phyloP scores from a whole-genome alignment of 208 protist species.

The Trypanosoma melophagium region DNA sequence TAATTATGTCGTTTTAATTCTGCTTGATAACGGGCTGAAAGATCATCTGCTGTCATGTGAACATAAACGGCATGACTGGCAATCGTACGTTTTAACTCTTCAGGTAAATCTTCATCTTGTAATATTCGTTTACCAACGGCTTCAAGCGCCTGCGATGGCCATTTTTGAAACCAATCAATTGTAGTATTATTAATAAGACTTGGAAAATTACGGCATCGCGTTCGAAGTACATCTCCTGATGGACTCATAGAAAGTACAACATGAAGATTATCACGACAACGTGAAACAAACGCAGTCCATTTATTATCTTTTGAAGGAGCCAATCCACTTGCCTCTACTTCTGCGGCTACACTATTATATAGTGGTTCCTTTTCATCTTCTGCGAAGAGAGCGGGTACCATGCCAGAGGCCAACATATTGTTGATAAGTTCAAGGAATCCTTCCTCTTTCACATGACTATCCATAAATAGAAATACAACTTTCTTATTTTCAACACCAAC shows the following conservation, averaged over 20 bases:
- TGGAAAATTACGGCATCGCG: conserved; percentile 97
- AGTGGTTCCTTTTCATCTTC: conserved; percentile 97
- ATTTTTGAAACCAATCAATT: conserved; percentile 99
- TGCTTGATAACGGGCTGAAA: conserved; percentile 86
- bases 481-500: conserved; percentile 91
- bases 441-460: conserved; percentile 97
- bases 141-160: conserved; percentile 96
- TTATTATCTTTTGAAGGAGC: conserved; percentile 95
- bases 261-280: conserved; percentile 98
- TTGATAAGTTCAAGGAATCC: conserved; percentile 99
- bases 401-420: conserved; percentile 98
- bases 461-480: conserved; percentile 98
- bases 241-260: conserved; percentile 99
- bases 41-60: conserved; percentile 90
- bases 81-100: conserved; percentile 82
- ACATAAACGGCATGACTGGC: conserved; percentile 96
- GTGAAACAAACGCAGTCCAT: conserved; percentile 97
- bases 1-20: conserved; percentile 96
- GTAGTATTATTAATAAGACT: conserved; percentile 98
- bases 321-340: conserved; percentile 83
- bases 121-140: conserved; percentile 91
- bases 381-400: conserved; percentile 98
- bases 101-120: conserved; percentile 87
- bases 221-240: conserved; percentile 94
- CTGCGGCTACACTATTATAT: conserved; percentile 90